Evolutionary conservation across 1,284 basidiomycete genomes (phyloP).

Genomic region (Rhizoctonia solani): DNA sequence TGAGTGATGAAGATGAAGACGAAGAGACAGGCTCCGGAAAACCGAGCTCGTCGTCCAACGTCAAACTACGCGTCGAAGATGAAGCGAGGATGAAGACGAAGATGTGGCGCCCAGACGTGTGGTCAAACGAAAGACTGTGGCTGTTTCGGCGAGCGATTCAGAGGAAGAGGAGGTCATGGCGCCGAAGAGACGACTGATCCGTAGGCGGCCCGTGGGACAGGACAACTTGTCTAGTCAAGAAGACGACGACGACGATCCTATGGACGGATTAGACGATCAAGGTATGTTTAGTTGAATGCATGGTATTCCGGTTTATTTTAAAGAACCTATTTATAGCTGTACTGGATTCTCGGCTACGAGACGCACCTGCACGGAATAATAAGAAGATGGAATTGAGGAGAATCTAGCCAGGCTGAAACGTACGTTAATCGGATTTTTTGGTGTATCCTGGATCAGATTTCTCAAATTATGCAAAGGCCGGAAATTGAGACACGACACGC

Average conservation of each 20-base stretch:
- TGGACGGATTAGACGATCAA: slow-evolving; percentile 37
- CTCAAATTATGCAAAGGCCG: slow-evolving; percentile 19
- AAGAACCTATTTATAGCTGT: slow-evolving; percentile 53
- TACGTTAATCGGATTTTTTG: slow-evolving; percentile 43
- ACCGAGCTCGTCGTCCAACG: too few relatives aligned
- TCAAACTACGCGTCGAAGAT: neutral
- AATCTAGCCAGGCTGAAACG: slow-evolving; percentile 69
- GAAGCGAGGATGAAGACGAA: slow-evolving; percentile 2
- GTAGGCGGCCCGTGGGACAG: too few relatives aligned
- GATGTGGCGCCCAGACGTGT: neutral
- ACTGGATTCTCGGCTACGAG: slow-evolving; percentile 63
- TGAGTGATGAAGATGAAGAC: neutral
- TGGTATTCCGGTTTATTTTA: neutral
- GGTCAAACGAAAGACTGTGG: slow-evolving; percentile 13
- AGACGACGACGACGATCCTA: slow-evolving; percentile 35
- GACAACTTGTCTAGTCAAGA: neutral
- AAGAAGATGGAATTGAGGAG: slow-evolving; percentile 56
- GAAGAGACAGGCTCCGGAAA: too few relatives aligned
- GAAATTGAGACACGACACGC: slow-evolving; percentile 56
- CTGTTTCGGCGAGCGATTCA: slow-evolving; percentile 7
- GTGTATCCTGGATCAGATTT: neutral
- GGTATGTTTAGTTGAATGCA: slow-evolving; percentile 12
- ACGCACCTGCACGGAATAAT: slow-evolving; percentile 53
- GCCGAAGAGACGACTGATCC: too few relatives aligned
- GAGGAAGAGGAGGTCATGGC: too few relatives aligned